Evolutionary conservation across 768 basidiomycete species (phyloP), one percentile per base, ranked within the genome.

Genomic region (Psilocybe subaeruginosa): DNA sequence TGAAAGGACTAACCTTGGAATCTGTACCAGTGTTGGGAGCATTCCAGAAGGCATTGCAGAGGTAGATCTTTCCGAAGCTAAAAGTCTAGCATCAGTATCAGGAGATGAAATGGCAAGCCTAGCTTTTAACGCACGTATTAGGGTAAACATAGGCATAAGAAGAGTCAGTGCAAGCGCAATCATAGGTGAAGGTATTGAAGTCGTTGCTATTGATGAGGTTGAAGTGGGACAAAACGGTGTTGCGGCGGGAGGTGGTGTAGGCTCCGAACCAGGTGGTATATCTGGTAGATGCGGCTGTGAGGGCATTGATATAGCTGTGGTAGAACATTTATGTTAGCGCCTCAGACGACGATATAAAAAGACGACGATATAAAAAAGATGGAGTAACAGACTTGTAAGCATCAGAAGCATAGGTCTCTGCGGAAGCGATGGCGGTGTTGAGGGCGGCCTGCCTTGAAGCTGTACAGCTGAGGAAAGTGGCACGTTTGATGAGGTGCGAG

Each of bases 261-360:
- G 79, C 66, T 37, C 83, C 83, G 69, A 85, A 85, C 82, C 83
- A 85, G 37, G 81, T 82, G 23, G 71, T 77, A 64, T 76, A 84
- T 53, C 82, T 78, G 9, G 78, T 54, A 0, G 80, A 74, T 6
- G 72, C 61, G 8, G 76, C 65, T 4, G 75, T 75, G 64, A 77
- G 70, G 19, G 70, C 59, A 35, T 65, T 63, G 48, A 57, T 8
- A 35, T 57, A 48, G 3, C 46, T 57, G 37, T 19, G n/a, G 37
- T 23, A n/a, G 45, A 49, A 7, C 3, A 35, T 16, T 35, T 31
- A 33, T 17, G 17, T 47, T n/a, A 37, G 29, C 14, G 9, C 14
- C 19, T 31, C n/a, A n/a, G 7, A 48, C 5, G 8, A 5, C 29
- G 14, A 48, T 7, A 27, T 27, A 52, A 30, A 53, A 49, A n/a